Evolutionary conservation across 2,329 filamentous ascomycete genomes (phyloP), one percentile per base, ranked within the genome.

Genomic region (Chaetomium strumarium): DNA sequence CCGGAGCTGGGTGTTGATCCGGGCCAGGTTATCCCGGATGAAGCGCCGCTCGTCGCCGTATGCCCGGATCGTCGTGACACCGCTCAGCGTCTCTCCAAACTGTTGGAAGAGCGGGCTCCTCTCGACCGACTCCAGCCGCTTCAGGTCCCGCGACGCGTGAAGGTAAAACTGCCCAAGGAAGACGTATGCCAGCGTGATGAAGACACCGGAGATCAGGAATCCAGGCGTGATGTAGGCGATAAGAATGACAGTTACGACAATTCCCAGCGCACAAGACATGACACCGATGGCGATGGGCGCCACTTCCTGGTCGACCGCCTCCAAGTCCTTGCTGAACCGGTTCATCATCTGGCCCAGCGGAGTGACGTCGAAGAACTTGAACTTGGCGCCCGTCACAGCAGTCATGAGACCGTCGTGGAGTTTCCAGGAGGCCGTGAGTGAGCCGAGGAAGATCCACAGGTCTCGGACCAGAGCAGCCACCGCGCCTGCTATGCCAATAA

Each of bases 291-390:
- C 92, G 38, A 95, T 84, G 2, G 91, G 90, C 0, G 93, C 91
- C 53, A 99, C 88, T 68, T 99, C 93, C 67, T 99, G 93, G 61
- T 99, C 93, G 17, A 99, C 79, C 11, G 90, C 84, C 68, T 99
- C 91, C 13, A 99, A 81, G 67, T 99, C 93, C 70, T 97, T 97
- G 67, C 92, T 97, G 72, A 99, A 99, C 17, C 93, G 84, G 70
- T 99, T 99, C 85, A 97, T 97, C 63, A 99, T 78, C 70, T 96
- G 92, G 12, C 93, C 93, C 0, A 97, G 80, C 2, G 93, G 93
- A 0, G 93, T 99, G 1, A 92, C 87, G 65, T 99, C 93, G 64
- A 99, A 99, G 73, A 99, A 99, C 66, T 88, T 90, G 76, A 99
- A 97, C 67, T 90, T 92, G 30, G 93, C 93, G 60, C 91, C 84